These are phyloP conservation scores for Dictyostelium purpureum DNA, from an alignment of 78 protist genomes.

Conservation along the genomic window DNA sequence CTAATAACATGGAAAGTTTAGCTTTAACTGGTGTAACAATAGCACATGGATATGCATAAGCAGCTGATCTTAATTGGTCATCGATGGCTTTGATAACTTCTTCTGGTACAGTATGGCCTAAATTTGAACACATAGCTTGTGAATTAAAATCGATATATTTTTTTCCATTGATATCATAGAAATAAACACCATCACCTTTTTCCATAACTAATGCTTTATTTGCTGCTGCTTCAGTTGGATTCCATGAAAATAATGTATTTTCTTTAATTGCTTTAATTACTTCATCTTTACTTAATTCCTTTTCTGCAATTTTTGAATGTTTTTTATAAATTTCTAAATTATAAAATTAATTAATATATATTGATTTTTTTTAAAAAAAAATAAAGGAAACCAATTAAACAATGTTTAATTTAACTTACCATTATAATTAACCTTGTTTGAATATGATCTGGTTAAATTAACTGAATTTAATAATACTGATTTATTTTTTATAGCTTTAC, in stretches of 20 bases:
- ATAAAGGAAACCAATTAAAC: neutral
- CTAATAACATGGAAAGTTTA: slow-evolving; percentile 51
- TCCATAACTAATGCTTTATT: slow-evolving; percentile 54
- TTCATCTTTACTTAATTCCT: slow-evolving; percentile 13
- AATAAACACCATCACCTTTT: slow-evolving; percentile 77
- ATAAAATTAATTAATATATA: neutral
- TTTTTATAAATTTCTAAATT: slow-evolving; percentile 42
- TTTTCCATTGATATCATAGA: slow-evolving; percentile 74
- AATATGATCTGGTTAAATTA: neutral
- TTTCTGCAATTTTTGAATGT: slow-evolving; percentile 34
- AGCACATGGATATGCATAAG: slow-evolving; percentile 79
- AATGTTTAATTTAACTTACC: neutral
- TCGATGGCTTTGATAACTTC: slow-evolving; percentile 63
- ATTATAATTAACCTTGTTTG: slow-evolving; percentile 3
- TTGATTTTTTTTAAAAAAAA: too few species aligned
- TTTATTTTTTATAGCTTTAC: too few species aligned
- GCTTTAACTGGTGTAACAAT: slow-evolving; percentile 63
- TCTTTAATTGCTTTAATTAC: slow-evolving; percentile 29
- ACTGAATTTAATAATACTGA: too few species aligned
- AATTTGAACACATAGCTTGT: slow-evolving; percentile 82
- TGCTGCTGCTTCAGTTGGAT: slow-evolving; percentile 60
- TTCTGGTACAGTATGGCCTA: slow-evolving; percentile 77
- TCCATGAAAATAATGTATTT: slow-evolving; percentile 76
- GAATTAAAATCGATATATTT: slow-evolving; percentile 84
- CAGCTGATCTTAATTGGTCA: slow-evolving; percentile 46